Base-by-base conservation (phyloP, 331 rosid genomes). In the Prunus yedoensis region DNA sequence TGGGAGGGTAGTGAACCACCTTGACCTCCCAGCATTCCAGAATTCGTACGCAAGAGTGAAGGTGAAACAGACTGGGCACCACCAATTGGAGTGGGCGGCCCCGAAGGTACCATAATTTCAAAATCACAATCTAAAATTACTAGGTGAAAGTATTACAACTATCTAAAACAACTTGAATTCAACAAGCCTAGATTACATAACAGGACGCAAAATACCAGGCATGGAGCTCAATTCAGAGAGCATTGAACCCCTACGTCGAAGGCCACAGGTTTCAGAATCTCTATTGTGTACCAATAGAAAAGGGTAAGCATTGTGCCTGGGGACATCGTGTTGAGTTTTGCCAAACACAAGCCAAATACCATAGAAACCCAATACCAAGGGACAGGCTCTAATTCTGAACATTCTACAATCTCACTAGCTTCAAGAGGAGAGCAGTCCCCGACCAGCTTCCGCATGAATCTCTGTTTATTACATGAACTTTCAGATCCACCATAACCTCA, bases 61-160 rank as follows among this genome's bases (percentile, higher is more conserved):
- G 98, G 88, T 0, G 96, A 63, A 68, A 95, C 94, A 76, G 99
- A 91, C 79, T 88, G 98, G 87, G 96, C 68, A 80, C 94, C 90
- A 77, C 98, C 96, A 74, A 91, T 87, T 8, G 88, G 91, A 74
- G 91, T 82, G 79, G 97, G 88, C 70, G 88, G 91, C 89, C 98
- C 98, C 76, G 93, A 92, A 58, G 93, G 93, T 74, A 89, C 91
- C 98, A 94, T 94, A 82, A 76, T 83, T 81, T 71, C 80, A 80
- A 84, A 74, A 69, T 64, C 65, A 76, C 47, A 71, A 86, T 69
- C 79, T 83, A 83, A 77, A 71, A 87, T 71, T 82, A 79, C 81
- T 87, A 35, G 53, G 86, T 71, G 20, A 54, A 86, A 71, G 63
- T 77, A 78, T 64, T 66, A 66, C 57, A 90, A 79, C 89, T 74